Evolutionary conservation across 2,329 filamentous ascomycete genomes (phyloP).

Genomic region (Fusarium papillatum): DNA sequence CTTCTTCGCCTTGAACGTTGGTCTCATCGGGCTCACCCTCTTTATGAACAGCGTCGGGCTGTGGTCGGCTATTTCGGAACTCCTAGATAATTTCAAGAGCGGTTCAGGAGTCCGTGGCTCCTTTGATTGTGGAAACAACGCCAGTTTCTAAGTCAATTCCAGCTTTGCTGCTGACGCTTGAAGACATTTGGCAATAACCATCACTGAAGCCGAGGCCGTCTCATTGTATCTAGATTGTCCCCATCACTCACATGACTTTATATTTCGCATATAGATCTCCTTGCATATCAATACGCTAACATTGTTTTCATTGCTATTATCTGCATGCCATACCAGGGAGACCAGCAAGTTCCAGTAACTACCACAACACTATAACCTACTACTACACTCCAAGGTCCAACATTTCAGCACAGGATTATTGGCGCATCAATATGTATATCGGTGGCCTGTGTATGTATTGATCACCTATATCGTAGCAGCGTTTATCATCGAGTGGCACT

Average conservation of each 20-base stretch:
- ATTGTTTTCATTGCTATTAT: background rate
- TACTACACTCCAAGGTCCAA: background rate
- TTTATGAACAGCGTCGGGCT: slow-evolving; percentile 29
- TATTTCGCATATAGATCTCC: background rate
- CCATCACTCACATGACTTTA: background rate
- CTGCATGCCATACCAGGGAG: background rate
- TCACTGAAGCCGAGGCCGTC: background rate
- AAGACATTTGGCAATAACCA: background rate
- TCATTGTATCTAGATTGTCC: background rate
- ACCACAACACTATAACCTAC: background rate
- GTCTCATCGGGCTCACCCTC: slow-evolving; percentile 18
- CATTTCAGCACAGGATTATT: background rate
- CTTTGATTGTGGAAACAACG: slow-evolving; percentile 9
- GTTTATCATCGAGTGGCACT: slow-evolving; percentile 10
- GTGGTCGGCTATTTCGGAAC: slow-evolving; percentile 21
- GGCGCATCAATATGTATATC: background rate
- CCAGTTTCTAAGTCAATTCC: background rate
- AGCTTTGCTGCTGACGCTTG: background rate
- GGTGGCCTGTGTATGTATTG: background rate
- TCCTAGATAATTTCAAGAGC: slow-evolving; percentile 2
- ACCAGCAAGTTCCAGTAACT: background rate
- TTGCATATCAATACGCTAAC: background rate
- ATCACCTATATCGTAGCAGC: background rate
- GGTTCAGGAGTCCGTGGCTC: slow-evolving; percentile 1
- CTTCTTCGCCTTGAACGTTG: slow-evolving; percentile 24